Evolutionary conservation across 768 basidiomycete species (phyloP).

Genomic region (Leccinum rimulosum): DNA sequence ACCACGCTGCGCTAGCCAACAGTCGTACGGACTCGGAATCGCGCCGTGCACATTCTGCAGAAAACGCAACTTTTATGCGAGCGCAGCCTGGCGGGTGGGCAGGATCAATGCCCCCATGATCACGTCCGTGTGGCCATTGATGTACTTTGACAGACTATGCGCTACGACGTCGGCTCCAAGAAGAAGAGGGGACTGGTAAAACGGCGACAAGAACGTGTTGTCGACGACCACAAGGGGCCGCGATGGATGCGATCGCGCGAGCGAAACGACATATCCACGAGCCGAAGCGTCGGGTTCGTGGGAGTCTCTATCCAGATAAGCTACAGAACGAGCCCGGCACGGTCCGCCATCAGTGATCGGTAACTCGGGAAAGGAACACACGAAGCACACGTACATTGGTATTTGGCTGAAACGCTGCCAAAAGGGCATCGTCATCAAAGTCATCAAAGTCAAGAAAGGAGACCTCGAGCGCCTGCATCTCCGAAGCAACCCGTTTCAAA

Average conservation of each 20-base stretch:
- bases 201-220: slow-evolving; percentile 93
- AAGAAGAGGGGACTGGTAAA: slow-evolving; percentile 83
- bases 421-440: slow-evolving; percentile 59
- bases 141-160: slow-evolving; percentile 85
- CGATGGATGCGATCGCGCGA: slow-evolving; percentile 62
- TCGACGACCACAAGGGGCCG: slow-evolving; percentile 84
- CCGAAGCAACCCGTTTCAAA: slow-evolving; percentile 60
- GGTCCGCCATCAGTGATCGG: not conserved
- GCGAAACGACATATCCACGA: slow-evolving; percentile 76
- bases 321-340: slow-evolving; percentile 36
- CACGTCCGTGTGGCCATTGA: slow-evolving; percentile 93
- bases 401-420: slow-evolving; percentile 65
- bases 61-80: slow-evolving; percentile 68
- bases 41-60: slow-evolving; percentile 89
- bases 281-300: slow-evolving; percentile 89
- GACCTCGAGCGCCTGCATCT: slow-evolving; percentile 64
- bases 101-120: slow-evolving; percentile 85
- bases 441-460: slow-evolving; percentile 82
- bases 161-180: slow-evolving; percentile 83
- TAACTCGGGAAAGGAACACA: not conserved
- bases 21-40: slow-evolving; percentile 77
- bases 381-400: slow-evolving; percentile 61
- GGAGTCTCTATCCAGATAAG: slow-evolving; percentile 94
- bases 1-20: slow-evolving; percentile 87
- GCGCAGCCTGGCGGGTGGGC: slow-evolving; percentile 47